These are phyloP conservation scores for Poronia punctata DNA, from an alignment of 495 filamentous ascomycete species.

Conservation along the genomic window DNA sequence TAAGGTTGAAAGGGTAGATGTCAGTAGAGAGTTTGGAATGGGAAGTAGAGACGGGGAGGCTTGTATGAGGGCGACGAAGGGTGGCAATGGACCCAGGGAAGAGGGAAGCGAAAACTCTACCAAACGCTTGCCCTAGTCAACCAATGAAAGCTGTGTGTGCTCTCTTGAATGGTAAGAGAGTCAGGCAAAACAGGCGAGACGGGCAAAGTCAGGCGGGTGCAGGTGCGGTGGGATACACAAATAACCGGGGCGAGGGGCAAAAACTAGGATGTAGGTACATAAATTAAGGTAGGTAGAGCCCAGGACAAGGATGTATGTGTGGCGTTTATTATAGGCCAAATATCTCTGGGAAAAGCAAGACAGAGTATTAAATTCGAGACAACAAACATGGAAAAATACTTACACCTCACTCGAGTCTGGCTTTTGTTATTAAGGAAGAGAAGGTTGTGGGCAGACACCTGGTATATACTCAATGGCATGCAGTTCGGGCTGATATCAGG, in stretches of 20 bases:
- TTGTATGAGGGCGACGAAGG: conserved; percentile 6
- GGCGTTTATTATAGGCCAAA: too few relatives aligned
- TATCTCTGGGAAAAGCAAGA: too few relatives aligned
- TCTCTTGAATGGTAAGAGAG: conserved; percentile 4
- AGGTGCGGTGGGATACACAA: conserved; percentile 4
- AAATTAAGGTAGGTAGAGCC: too few relatives aligned
- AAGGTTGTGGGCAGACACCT: too few relatives aligned
- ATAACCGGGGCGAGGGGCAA: conserved; percentile 12
- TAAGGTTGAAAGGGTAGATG: conserved; percentile 3
- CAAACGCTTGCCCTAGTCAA: background rate
- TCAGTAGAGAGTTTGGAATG: background rate
- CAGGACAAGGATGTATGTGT: too few relatives aligned
- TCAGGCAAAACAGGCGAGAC: background rate
- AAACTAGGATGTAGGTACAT: too few relatives aligned
- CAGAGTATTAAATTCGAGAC: too few relatives aligned
- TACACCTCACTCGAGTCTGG: too few relatives aligned
- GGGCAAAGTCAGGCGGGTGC: conserved; percentile 4
- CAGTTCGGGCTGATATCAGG: too few relatives aligned
- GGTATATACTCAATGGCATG: too few relatives aligned
- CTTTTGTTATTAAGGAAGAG: too few relatives aligned
- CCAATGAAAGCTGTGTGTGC: conserved; percentile 11
- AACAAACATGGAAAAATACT: too few relatives aligned
- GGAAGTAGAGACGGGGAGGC: conserved; percentile 4
- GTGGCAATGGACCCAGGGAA: conserved; percentile 2
- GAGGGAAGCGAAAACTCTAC: conserved; percentile 9